Evolutionary conservation across 768 basidiomycete genomes (phyloP), one percentile per base, ranked within the genome.

Genomic region (Pluteus cervinus): DNA sequence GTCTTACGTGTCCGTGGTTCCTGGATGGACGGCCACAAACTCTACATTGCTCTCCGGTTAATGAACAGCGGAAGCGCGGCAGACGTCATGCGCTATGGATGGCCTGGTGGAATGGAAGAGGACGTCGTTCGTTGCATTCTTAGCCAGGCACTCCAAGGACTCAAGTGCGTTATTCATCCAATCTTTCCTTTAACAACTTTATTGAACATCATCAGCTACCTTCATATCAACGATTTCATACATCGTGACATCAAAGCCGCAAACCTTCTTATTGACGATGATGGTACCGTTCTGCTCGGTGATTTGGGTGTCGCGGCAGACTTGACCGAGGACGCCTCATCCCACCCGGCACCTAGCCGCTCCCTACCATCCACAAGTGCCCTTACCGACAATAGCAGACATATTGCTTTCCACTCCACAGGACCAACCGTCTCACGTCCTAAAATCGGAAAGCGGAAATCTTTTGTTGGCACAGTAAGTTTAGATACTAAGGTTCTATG

Each of bases 191-290:
- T 11, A 15, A 22, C 32, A 26, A 30, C 9, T 28, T 39, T 29
- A 39, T 23, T 41, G 42, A 24, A 32, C 26, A 23, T n/a, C 7
- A 18, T 7, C 46, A 88, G 85, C 47, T 90, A 91, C 47, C 72
- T 91, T n/a, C 89, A 93, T 51, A 69, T 75, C 38, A 93, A 91
- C 44, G 87, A 86, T 0, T 86, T 89, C 55, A 85, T 90, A n/a
- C 88, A 97, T 54, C 78, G 93, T 18, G 93, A 97, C 52, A 59
- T 97, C 50, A 97, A 97, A 61, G 89, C 90, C 3, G 93, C 89
- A 9, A 97, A 97, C 53, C 69, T 97, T 7, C 80, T 97, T 33
- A 77, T 94, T 37, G 90, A 93, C 48, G 84, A 92, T 43, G 83
- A 88, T 45, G 87, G 88, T 35, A 91, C 86, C 0, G 88, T 96